Base-by-base conservation (phyloP, 2,329 filamentous ascomycete species). In the Microdochium nivale region DNA sequence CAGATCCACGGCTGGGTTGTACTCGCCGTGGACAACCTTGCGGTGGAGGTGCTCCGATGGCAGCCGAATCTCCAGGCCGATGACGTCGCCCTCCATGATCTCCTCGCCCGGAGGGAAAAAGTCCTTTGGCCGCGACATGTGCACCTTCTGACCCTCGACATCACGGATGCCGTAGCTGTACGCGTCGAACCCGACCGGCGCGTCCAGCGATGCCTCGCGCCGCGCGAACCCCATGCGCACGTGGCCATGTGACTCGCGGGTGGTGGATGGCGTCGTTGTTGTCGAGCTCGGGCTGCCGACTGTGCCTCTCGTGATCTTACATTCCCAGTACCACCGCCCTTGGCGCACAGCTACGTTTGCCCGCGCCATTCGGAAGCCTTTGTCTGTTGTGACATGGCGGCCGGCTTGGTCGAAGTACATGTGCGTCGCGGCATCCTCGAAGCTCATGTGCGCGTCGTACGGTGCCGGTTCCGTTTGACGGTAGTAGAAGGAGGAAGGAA, bases 151-250 rank as follows among this genome's bases (percentile, higher is more conserved):
- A 21, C 94, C 94, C 30, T 86, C 81, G 24, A 91, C 85, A 62
- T 99, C 94, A 44, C 91, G 87, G 52, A 97, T 81, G 47, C 88
- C 92, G 65, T 97, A 97, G 64, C 91, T 95, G 70, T 97, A 96
- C 43, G 87, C 87, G 63, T 95, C 89, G 59, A 90, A 94, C 1
- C 90, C 89, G 0, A 94, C 88, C 0, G 89, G 89, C 1, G 86
- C 87, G 67, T 95, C 90, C 1, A 94, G 71, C 0, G 87, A 87
- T 11, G 89, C 88, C 65, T 95, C 89, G 48, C 89, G 77, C 55
- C 89, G 74, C 2, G 88, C 87, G 74, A 90, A 97, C 3, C 95
- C 95, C 65, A 97, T 81, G 8, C 94, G 87, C 24, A 97, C 85
- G 63, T 78, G 88, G 62, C 75, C 78, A 44, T 74, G 76, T 49